Evolutionary conservation across 2,329 filamentous ascomycete species (phyloP).

Genomic region (Amphichorda felina): DNA sequence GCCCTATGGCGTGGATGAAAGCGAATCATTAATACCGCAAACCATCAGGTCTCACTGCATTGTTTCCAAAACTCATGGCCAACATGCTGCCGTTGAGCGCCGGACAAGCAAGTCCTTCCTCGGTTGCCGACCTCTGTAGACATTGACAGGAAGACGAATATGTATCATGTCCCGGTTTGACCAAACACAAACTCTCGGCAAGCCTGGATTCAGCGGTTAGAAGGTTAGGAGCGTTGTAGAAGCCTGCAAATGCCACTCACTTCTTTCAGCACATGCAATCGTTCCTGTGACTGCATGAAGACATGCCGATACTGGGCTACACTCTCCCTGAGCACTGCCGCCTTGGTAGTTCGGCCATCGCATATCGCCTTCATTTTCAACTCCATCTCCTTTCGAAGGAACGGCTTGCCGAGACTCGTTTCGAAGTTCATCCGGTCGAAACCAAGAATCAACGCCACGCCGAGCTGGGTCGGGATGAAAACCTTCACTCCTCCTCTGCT

Average conservation of each 20-base stretch:
- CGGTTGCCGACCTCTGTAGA: too few species aligned
- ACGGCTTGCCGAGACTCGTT: conserved; percentile 87
- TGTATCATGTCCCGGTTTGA: conserved; percentile 2
- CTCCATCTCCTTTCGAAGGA: conserved; percentile 96
- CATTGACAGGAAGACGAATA: too few species aligned
- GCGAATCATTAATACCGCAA: too few species aligned
- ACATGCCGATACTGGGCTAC: conserved; percentile 78
- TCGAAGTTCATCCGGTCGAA: conserved; percentile 93
- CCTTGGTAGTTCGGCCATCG: conserved; percentile 66
- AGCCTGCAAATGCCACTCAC: conserved; percentile 29
- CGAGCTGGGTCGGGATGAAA: conserved; percentile 86
- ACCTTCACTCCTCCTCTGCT: conserved; percentile 52
- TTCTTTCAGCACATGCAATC: conserved; percentile 53
- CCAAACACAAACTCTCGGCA: conserved; percentile 26
- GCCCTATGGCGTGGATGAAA: too few species aligned
- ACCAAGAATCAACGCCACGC: conserved; percentile 82
- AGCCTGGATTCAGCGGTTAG: background rate
- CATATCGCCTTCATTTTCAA: conserved; percentile 94
- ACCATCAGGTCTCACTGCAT: too few species aligned
- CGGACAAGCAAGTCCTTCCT: too few species aligned
- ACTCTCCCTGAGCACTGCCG: conserved; percentile 69
- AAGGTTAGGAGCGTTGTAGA: background rate
- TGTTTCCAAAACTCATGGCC: too few species aligned
- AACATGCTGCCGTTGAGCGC: too few species aligned
- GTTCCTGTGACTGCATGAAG: conserved; percentile 69